These are phyloP conservation scores for Lecanicillium sp. DNA, from an alignment of 2,329 filamentous ascomycete genomes.

Conservation along the genomic window DNA sequence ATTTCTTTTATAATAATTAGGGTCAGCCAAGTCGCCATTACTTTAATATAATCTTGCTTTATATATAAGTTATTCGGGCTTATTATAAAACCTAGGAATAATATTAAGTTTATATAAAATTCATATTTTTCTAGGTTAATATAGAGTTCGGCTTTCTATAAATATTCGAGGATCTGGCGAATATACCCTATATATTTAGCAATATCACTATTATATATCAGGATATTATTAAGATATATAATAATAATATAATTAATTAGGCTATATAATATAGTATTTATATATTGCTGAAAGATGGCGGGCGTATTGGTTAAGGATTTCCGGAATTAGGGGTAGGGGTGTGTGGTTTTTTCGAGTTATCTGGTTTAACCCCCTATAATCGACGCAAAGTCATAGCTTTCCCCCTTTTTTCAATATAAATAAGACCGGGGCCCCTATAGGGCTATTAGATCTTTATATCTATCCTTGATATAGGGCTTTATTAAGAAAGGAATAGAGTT, in stretches of 20 bases:
- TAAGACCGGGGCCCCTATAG: too few species aligned
- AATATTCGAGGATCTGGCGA: background rate
- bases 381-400: slow-evolving; percentile 11
- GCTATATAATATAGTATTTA: too few species aligned
- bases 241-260: too few species aligned
- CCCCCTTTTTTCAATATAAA: too few species aligned
- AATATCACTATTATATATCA: too few species aligned
- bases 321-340: slow-evolving; percentile 8
- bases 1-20: slow-evolving; percentile 16
- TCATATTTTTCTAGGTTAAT: background rate
- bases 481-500: too few species aligned
- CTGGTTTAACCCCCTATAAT: slow-evolving; percentile 10
- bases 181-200: background rate
- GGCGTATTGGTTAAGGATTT: too few species aligned
- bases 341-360: slow-evolving; percentile 9
- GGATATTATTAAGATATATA: too few species aligned
- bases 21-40: slow-evolving; percentile 6
- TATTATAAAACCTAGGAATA: too few species aligned
- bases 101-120: background rate
- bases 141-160: background rate
- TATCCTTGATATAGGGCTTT: too few species aligned
- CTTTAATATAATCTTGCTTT: slow-evolving; percentile 5
- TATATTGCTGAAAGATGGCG: background rate
- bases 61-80: too few species aligned
- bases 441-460: too few species aligned